These are phyloP conservation scores for Naegleria fowleri DNA, from an alignment of 208 protist species.

Conservation along the genomic window DNA sequence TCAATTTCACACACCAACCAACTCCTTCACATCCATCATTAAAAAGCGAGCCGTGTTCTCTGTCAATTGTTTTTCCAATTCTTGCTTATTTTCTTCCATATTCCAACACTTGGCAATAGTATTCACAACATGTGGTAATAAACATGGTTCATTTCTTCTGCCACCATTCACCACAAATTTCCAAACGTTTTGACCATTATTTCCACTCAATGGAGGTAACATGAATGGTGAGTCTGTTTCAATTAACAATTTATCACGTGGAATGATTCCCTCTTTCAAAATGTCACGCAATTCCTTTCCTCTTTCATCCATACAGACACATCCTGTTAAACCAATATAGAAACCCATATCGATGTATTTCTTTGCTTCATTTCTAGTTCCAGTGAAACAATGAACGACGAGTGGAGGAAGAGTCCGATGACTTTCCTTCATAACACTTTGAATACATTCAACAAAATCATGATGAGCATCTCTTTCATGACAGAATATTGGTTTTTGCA, in stretches of 20 bases:
- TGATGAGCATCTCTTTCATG: conserved; percentile 34
- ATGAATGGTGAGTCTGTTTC: conserved; percentile 37
- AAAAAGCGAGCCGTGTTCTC: background rate
- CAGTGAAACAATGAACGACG: conserved; percentile 33
- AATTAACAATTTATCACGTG: conserved; percentile 26
- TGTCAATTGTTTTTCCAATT: background rate
- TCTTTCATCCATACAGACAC: conserved; percentile 26
- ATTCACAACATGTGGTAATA: background rate
- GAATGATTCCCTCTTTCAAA: background rate
- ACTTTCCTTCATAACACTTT: conserved; percentile 1
- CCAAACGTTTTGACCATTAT: no score
- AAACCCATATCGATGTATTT: conserved; percentile 30
- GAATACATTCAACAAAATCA: background rate
- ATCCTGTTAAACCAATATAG: conserved; percentile 36
- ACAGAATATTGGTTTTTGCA: conserved; percentile 30
- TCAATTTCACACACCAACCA: no score
- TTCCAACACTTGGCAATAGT: background rate
- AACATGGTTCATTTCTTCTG: background rate
- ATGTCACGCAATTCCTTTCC: conserved; percentile 14
- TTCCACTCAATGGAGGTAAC: conserved; percentile 2
- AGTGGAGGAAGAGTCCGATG: background rate
- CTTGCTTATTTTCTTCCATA: background rate
- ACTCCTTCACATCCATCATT: background rate
- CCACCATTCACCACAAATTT: background rate
- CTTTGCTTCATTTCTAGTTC: background rate